Percentiles rank a stretch among this genome's conserved stretches.
These are phyloP conservation scores for Colletotrichum godetiae DNA, from an alignment of 2,329 filamentous ascomycete genomes.

Conservation along the genomic window DNA sequence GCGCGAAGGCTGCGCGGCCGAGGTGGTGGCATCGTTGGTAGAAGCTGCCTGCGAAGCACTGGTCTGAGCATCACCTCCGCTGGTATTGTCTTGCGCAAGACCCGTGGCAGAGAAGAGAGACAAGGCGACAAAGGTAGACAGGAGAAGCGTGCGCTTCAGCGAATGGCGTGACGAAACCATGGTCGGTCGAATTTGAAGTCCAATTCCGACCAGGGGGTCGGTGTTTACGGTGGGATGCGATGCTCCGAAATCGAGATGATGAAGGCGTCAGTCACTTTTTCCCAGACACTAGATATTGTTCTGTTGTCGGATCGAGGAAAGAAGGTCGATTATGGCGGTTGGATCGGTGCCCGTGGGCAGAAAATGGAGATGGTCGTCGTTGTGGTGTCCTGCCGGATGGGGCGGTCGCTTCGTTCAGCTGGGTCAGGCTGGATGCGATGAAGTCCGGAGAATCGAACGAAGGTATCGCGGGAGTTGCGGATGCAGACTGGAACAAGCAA, in stretches of 20 bases:
- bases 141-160: conserved; percentile 66
- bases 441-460: conserved; percentile 6
- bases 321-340: conserved; percentile 5
- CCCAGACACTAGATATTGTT: background rate
- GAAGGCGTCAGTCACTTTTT: background rate
- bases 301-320: background rate
- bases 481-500: conserved; percentile 8
- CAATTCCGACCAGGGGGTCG: background rate
- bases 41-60: conserved; percentile 24
- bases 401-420: conserved; percentile 7
- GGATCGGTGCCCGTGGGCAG: background rate
- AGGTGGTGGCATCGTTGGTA: conserved; percentile 28
- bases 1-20: conserved; percentile 33
- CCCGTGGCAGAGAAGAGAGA: conserved; percentile 44
- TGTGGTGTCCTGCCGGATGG: conserved; percentile 20
- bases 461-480: conserved; percentile 25
- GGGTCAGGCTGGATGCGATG: background rate
- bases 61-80: conserved; percentile 8
- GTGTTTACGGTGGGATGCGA: background rate
- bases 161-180: conserved; percentile 31
- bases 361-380: conserved; percentile 12
- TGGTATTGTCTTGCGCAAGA: conserved; percentile 46
- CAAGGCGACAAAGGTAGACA: conserved; percentile 78
- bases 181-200: background rate
- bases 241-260: background rate